phyloP scores from a whole-genome alignment of 2,329 filamentous ascomycete genomes.

The Fusarium tjaetaba region DNA sequence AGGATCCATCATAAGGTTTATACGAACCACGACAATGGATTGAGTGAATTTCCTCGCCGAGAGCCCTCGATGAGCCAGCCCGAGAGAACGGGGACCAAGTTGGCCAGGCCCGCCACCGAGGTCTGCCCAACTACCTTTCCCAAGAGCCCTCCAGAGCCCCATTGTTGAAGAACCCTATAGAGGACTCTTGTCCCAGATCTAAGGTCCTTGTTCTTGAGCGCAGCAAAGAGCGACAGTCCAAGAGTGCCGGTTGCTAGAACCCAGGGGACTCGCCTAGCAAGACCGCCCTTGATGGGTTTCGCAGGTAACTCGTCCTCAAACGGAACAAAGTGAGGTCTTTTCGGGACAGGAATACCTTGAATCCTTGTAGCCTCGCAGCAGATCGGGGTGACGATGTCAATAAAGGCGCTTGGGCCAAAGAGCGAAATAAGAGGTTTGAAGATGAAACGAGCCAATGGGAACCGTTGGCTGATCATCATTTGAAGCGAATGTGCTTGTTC shows the following conservation, averaged over 20 bases:
- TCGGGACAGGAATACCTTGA: not conserved
- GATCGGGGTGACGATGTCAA: not conserved
- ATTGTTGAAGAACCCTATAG: rapidly evolving
- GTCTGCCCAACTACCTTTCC: not conserved
- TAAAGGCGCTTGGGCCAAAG: not conserved
- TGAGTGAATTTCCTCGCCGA: not conserved
- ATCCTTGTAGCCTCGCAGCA: not conserved
- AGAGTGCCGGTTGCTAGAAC: not conserved
- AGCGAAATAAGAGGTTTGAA: rapidly evolving
- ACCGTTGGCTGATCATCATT: not conserved
- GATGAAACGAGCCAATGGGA: not conserved
- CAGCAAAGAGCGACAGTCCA: not conserved
- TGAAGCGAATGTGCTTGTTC: not conserved
- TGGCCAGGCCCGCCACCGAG: rapidly evolving
- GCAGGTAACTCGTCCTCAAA: not conserved
- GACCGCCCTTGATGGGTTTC: not conserved
- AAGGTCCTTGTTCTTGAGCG: rapidly evolving
- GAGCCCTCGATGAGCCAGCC: not conserved
- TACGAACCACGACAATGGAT: not conserved
- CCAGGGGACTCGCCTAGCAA: not conserved
- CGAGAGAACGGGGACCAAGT: rapidly evolving
- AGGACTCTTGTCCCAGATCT: not conserved
- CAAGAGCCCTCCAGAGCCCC: not conserved
- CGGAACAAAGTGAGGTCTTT: not conserved
- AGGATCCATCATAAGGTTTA: rapidly evolving